Evolutionary conservation across 139 green algal genomes (phyloP).

Genomic region (Pleodorina starrii): DNA sequence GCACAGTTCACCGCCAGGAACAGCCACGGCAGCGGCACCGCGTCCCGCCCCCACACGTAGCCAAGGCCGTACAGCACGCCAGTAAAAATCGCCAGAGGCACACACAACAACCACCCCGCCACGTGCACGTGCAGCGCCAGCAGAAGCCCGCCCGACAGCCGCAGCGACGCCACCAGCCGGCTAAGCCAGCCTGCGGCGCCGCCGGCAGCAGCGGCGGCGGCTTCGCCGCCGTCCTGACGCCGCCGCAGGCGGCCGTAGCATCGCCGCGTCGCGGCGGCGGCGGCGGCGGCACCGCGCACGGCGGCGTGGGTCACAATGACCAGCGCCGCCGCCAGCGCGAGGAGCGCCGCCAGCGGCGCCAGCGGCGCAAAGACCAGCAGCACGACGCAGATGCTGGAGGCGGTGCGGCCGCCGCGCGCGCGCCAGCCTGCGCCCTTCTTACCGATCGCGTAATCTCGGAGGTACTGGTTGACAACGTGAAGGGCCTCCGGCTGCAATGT

Average conservation of each 20-base stretch:
- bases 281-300: too few species aligned
- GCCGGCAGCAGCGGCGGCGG: background rate
- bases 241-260: background rate
- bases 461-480: slow-evolving; percentile 11
- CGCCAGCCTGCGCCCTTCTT: background rate
- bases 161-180: background rate
- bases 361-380: background rate
- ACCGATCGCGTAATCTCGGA: background rate
- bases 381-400: background rate
- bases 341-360: background rate
- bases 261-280: too few species aligned
- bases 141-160: background rate
- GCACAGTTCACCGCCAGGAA: slow-evolving; percentile 21
- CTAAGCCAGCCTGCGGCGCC: too few species aligned
- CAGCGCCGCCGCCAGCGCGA: background rate
- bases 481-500: slow-evolving; percentile 10
- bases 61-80: slow-evolving; percentile 21
- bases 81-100: background rate
- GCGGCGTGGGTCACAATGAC: background rate
- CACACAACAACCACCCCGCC: background rate
- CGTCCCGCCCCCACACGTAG: background rate
- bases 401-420: background rate
- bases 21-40: slow-evolving; percentile 21
- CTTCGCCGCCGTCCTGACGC: background rate
- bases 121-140: slow-evolving; percentile 27